These are phyloP conservation scores for Rubus parviflorus DNA, from an alignment of 306 rosid genomes.

Conservation along the genomic window DNA sequence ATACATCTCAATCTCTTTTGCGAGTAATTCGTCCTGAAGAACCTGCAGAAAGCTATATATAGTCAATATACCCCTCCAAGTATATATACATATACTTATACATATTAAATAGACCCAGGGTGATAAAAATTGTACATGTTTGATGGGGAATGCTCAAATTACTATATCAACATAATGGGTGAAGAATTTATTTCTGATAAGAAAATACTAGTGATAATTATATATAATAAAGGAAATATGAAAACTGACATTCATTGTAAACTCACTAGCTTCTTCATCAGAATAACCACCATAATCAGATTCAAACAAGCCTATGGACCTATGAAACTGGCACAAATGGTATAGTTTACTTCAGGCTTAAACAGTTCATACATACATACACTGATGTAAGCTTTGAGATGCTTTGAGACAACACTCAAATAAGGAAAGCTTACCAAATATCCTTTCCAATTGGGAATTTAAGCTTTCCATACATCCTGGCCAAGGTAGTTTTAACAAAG, in stretches of 20 bases:
- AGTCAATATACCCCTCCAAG: slow-evolving; percentile 21
- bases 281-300: slow-evolving; percentile 6
- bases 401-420: neutral
- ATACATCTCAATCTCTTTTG: slow-evolving; percentile 69
- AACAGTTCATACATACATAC: slow-evolving; percentile 8
- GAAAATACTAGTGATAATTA: neutral
- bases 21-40: slow-evolving; percentile 74
- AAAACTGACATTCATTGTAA: neutral
- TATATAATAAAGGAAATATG: slow-evolving; percentile 3
- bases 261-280: neutral
- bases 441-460: neutral
- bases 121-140: neutral
- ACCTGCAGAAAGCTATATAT: slow-evolving; percentile 45
- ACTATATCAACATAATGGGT: neutral
- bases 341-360: neutral
- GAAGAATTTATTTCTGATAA: neutral
- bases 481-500: neutral
- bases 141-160: neutral
- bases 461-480: slow-evolving; percentile 3
- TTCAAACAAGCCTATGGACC: neutral
- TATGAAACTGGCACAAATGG: neutral
- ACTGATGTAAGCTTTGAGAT: neutral
- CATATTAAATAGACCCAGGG: neutral
- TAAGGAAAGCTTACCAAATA: slow-evolving; percentile 3
- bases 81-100: neutral